phyloP scores from a whole-genome alignment of 768 basidiomycete species.

The Goffeauzyma gilvescens region DNA sequence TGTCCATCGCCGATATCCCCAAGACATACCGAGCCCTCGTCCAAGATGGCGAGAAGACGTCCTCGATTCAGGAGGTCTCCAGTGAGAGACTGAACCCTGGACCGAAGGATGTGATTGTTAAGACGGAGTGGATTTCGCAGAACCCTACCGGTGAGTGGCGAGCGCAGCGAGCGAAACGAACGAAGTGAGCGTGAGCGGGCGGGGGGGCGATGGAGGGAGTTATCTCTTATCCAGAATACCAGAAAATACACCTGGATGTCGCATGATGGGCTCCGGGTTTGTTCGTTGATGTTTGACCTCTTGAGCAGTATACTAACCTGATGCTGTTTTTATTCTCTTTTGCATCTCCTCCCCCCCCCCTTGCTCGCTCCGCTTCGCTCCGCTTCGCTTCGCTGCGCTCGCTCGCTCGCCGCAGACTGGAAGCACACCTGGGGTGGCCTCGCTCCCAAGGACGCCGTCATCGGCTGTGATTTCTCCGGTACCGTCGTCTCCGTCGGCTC shows the following conservation, averaged over 20 bases:
- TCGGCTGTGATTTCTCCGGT: constrained; percentile 23
- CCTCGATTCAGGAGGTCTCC: constrained; percentile 11
- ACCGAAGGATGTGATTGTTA: constrained; percentile 20
- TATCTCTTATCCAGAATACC: too few species aligned
- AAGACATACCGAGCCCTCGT: constrained; percentile 20
- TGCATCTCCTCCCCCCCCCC: neutral
- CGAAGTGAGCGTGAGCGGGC: too few species aligned
- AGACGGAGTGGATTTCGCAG: constrained; percentile 18
- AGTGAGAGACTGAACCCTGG: constrained; percentile 12
- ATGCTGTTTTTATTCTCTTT: neutral
- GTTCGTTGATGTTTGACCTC: too few species aligned
- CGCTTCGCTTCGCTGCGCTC: constrained; percentile 2
- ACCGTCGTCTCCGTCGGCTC: constrained; percentile 13
- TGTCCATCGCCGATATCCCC: constrained; percentile 11
- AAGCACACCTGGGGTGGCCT: constrained; percentile 11
- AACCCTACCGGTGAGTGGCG: constrained; percentile 16
- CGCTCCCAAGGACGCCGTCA: constrained; percentile 8
- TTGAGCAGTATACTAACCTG: too few species aligned
- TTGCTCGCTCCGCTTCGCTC: constrained; percentile 5
- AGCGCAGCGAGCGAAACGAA: too few species aligned
- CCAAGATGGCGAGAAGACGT: constrained; percentile 12
- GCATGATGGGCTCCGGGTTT: too few species aligned
- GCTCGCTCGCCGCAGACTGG: constrained; percentile 11
- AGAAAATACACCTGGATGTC: too few species aligned
- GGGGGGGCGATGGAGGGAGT: too few species aligned